Conservation (phyloP, 768 basidiomycete genomes). For the Xerocomus spinulosus region DNA sequence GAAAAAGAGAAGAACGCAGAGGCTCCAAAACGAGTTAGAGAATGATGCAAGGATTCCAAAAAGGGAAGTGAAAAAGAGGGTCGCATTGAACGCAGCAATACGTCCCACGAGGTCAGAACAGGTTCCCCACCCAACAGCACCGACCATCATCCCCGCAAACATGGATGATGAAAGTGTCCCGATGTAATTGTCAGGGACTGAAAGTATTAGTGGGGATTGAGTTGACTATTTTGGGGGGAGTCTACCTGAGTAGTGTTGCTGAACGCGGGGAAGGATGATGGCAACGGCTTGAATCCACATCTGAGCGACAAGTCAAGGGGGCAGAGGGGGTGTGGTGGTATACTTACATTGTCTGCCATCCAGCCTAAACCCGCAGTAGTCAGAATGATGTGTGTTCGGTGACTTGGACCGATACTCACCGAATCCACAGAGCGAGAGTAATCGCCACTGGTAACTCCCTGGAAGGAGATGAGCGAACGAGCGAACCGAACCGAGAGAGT, state of each 20-base stretch:
- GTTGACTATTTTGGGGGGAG: slow-evolving; percentile 9
- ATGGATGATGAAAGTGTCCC: slow-evolving; percentile 83
- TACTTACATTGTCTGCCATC: slow-evolving; percentile 85
- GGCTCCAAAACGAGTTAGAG: slow-evolving; percentile 56
- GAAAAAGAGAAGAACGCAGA: slow-evolving; percentile 79
- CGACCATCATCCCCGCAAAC: slow-evolving; percentile 97
- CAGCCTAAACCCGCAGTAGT: slow-evolving; percentile 51
- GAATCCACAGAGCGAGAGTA: slow-evolving; percentile 82
- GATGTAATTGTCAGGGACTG: slow-evolving; percentile 72
- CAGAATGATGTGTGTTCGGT: neutral
- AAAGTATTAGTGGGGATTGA: slow-evolving; percentile 16
- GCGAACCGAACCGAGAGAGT: neutral
- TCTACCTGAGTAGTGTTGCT: slow-evolving; percentile 77
- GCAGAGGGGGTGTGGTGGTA: neutral
- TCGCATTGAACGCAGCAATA: slow-evolving; percentile 86
- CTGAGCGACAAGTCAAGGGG: slow-evolving; percentile 40
- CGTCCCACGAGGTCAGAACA: slow-evolving; percentile 90
- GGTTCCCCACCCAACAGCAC: slow-evolving; percentile 88
- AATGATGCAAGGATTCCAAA: slow-evolving; percentile 84
- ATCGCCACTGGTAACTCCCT: slow-evolving; percentile 77
- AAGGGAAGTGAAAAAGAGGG: slow-evolving; percentile 82
- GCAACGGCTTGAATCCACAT: slow-evolving; percentile 94
- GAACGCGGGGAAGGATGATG: slow-evolving; percentile 94
- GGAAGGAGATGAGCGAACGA: neutral
- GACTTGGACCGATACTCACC: slow-evolving; percentile 49